These are phyloP conservation scores for Arctium lappa DNA, from an alignment of 129 eudicot species.

Conservation along the genomic window DNA sequence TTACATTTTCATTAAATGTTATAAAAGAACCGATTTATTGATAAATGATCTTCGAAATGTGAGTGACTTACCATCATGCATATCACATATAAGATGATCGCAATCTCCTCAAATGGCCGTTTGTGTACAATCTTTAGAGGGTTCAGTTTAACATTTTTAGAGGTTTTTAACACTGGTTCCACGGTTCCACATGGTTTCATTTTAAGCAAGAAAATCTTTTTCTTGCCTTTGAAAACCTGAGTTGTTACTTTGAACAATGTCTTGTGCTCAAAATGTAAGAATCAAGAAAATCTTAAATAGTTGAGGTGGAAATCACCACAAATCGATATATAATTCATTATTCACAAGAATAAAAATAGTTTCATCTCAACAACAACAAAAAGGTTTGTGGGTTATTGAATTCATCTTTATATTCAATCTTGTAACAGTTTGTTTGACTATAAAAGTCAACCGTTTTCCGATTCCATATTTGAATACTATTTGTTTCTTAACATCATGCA, in stretches of 20 bases:
- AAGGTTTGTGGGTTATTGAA: neutral
- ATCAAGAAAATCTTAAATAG: neutral
- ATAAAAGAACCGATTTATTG: neutral
- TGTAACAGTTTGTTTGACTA: neutral
- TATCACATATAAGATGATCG: too few relatives aligned
- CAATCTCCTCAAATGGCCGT: too few relatives aligned
- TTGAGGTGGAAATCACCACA: neutral
- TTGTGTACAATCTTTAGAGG: too few relatives aligned
- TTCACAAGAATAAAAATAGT: neutral
- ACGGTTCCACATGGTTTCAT: neutral
- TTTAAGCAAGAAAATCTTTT: neutral
- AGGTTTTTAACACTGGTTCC: neutral
- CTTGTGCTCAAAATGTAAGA: neutral
- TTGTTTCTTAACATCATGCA: neutral
- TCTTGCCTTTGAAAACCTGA: neutral
- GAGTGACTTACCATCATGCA: too few relatives aligned
- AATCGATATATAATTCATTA: neutral
- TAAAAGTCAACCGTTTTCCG: neutral
- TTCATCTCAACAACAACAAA: neutral
- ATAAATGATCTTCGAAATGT: neutral
- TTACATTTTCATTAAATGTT: neutral
- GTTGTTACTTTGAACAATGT: neutral
- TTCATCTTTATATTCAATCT: neutral
- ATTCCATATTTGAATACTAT: neutral
- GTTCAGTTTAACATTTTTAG: neutral